Evolutionary conservation across 768 basidiomycete genomes (phyloP).

Genomic region (Boletus patriciae): DNA sequence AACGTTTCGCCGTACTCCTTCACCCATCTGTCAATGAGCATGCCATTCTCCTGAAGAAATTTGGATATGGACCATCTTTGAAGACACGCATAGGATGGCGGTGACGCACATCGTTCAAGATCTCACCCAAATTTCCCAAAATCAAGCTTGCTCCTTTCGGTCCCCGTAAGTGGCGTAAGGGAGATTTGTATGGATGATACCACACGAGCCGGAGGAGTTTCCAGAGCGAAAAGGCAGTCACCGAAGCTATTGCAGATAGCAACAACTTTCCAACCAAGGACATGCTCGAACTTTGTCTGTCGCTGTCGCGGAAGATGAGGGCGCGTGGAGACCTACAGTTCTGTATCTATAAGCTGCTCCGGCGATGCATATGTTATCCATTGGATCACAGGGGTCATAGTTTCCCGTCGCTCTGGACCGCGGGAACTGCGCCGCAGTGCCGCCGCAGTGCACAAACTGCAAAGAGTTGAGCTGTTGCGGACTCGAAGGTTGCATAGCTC

Average conservation of each 20-base stretch:
- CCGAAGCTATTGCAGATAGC: conserved; percentile 3
- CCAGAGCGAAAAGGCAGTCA: conserved; percentile 33
- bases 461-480: no score
- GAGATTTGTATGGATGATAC: conserved; percentile 39
- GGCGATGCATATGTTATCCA: no score
- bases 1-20: conserved; percentile 48
- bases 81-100: background rate
- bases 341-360: background rate
- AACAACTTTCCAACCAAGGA: background rate
- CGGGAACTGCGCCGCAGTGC: background rate
- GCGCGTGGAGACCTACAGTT: background rate
- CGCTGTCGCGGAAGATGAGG: background rate
- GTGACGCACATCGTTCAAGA: conserved; percentile 42
- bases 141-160: conserved; percentile 46
- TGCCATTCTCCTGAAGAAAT: conserved; percentile 22
- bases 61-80: background rate
- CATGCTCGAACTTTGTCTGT: background rate
- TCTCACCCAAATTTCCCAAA: conserved; percentile 49
- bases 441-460: no score
- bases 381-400: background rate
- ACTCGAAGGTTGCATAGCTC: no score
- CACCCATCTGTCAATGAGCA: conserved; percentile 46
- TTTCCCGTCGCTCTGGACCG: background rate
- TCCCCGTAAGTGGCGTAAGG: conserved; percentile 50
- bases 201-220: conserved; percentile 30